Evolutionary conservation across 805 yeast genomes (phyloP), one percentile per base, ranked within the genome.

Genomic region (Zygosaccharomyces bailii): DNA sequence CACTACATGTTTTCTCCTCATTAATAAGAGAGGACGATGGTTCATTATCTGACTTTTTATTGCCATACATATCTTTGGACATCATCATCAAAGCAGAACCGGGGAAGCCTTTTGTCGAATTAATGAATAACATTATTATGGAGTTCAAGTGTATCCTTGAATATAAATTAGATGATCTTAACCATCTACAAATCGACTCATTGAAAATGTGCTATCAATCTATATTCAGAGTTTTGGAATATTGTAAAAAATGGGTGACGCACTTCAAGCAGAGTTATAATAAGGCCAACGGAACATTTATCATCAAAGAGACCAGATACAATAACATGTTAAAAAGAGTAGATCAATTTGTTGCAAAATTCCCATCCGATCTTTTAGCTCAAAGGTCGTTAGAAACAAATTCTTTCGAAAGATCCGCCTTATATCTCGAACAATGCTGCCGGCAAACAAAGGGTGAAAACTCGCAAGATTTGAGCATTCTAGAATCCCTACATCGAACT

Each of bases 391-490:
- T 88, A 1, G 88, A 88, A 51, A 86, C 95, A 48, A 86, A 80
- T 36, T 82, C 95, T 0, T 88, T 80, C 58, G 97, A 95, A 51
- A 71, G 98, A 36, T 89, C 98, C 0, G 80, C 91, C 5, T 69
- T 90, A 42, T 88, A 87, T 60, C 70, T 86, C 56, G 99, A 93
- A 54, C 86, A 86, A 55, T 79, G 85, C 48, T 77, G 76, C 48
- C 67, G 89, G 29, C 58, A 61, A 13, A 39, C 66, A 53, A 55
- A 60, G 1, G 14, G 21, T 10, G 34, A 33, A 17, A 23, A 35
- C 5, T 49, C 53, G 16, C 63, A 52, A 41, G 32, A 40, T 2
- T 23, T 24, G 5, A 33, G 42, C 16, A 73, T 72, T 17, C 60
- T 69, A 1, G 72, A 80, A 11, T 52, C 55, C 4, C 64, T 93